Conservation (phyloP, 306 rosid species). For the Arachis hypogaea region DNA sequence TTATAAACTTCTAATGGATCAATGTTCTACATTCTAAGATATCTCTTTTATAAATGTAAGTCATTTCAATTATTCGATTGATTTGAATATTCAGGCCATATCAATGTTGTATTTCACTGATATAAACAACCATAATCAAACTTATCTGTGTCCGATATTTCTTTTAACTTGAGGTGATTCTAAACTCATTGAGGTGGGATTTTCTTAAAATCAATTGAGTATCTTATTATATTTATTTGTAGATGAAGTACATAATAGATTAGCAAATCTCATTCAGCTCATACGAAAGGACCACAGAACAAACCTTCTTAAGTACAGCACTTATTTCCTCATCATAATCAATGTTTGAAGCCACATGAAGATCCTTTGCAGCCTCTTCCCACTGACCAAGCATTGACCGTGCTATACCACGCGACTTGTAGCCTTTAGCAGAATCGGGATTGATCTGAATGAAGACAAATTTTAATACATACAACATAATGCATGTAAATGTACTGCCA, state of each 20-base stretch:
- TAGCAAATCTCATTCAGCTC: background rate
- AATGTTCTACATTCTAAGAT: too few species aligned
- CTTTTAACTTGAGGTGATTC: background rate
- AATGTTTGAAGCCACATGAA: constrained; percentile 79
- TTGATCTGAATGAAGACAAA: constrained; percentile 58
- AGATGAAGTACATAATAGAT: background rate
- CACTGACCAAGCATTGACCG: constrained; percentile 82
- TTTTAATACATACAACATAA: constrained; percentile 1
- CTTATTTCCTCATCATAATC: constrained; percentile 87
- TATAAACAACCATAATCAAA: background rate
- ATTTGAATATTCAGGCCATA: background rate
- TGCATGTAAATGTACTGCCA: background rate
- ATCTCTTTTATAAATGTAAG: too few species aligned
- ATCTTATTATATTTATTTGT: background rate
- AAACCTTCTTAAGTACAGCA: constrained; percentile 85
- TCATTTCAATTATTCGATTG: background rate
- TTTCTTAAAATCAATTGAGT: background rate
- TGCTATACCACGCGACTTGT: constrained; percentile 89
- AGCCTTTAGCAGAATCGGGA: constrained; percentile 95
- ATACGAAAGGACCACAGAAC: constrained; percentile 26
- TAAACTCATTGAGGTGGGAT: background rate
- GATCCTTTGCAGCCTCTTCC: constrained; percentile 93
- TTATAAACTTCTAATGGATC: too few species aligned
- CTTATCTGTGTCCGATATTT: background rate
- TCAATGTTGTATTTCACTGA: background rate